These are phyloP conservation scores for Peniophora sp. DNA, from an alignment of 1,284 basidiomycete species.

Conservation along the genomic window DNA sequence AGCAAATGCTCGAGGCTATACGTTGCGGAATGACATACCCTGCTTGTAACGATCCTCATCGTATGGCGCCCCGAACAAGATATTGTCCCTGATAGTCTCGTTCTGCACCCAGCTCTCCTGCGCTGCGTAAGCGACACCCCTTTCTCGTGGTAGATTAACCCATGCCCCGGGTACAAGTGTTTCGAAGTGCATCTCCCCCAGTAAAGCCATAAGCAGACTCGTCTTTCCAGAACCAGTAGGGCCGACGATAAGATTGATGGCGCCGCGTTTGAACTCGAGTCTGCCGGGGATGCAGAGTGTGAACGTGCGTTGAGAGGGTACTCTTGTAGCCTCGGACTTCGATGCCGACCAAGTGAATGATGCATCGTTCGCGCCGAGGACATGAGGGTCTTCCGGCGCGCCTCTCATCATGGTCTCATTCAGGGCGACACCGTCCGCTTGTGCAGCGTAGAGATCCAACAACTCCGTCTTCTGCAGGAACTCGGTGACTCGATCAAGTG, in stretches of 20 bases:
- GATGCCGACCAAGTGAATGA: constrained; percentile 30
- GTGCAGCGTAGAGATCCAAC: constrained; percentile 17
- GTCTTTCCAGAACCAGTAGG: constrained; percentile 50
- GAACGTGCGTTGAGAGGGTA: constrained; percentile 31
- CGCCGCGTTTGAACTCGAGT: constrained; percentile 46
- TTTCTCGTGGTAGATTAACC: constrained; percentile 55
- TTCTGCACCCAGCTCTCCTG: constrained; percentile 75
- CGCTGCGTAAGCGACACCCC: constrained; percentile 66
- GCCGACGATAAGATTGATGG: constrained; percentile 59
- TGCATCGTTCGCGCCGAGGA: constrained; percentile 33
- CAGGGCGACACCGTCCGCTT: constrained; percentile 12
- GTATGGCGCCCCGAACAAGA: constrained; percentile 33
- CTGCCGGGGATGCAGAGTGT: constrained; percentile 42
- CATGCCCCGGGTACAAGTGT: constrained; percentile 46
- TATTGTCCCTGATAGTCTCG: constrained; percentile 40
- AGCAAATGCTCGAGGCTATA: neutral
- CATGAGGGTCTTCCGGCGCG: constrained; percentile 15
- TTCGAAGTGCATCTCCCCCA: constrained; percentile 58
- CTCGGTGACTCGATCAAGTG: constrained; percentile 36
- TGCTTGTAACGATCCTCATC: constrained; percentile 35
- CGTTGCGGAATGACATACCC: constrained; percentile 17
- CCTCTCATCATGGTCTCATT: constrained; percentile 5
- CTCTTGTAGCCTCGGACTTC: constrained; percentile 9
- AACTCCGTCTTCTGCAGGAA: constrained; percentile 37
- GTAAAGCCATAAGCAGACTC: constrained; percentile 44